phyloP scores from a whole-genome alignment of 306 rosid genomes.

The Luffa aegyptiaca region DNA sequence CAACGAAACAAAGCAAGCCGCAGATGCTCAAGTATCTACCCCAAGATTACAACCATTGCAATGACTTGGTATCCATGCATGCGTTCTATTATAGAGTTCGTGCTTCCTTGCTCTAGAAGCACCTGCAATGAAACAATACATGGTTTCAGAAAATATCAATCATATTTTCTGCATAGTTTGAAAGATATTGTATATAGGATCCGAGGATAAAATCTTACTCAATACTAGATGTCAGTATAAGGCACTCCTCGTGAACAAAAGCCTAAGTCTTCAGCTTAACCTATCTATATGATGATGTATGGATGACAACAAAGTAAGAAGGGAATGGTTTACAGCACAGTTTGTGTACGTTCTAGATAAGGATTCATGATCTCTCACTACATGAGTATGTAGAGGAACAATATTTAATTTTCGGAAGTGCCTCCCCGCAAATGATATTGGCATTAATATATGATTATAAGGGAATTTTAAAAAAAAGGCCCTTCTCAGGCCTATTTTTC shows the following conservation, averaged over 20 bases:
- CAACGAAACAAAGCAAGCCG: neutral
- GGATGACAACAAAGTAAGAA: neutral
- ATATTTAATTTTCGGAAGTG: neutral
- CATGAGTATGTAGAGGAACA: neutral
- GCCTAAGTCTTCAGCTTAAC: neutral
- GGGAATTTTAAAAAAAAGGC: neutral
- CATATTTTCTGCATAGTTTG: neutral
- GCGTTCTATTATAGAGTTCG: conserved; percentile 33
- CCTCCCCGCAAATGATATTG: neutral
- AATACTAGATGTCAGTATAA: neutral
- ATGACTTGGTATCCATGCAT: conserved; percentile 79
- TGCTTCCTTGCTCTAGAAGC: conserved; percentile 51
- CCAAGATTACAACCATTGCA: conserved; percentile 78
- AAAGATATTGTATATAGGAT: neutral
- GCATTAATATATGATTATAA: neutral
- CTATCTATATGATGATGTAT: neutral
- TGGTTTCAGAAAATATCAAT: conserved; percentile 10
- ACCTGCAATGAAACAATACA: conserved; percentile 28
- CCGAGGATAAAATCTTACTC: neutral
- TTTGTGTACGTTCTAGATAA: neutral
- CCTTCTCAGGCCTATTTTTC: neutral
- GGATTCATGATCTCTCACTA: neutral
- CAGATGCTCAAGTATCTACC: conserved; percentile 35
- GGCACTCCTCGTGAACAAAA: neutral
- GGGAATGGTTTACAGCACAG: neutral